Base-by-base conservation (phyloP, 192 early-diverging fungal genomes). In the Podochytrium sp. region DNA sequence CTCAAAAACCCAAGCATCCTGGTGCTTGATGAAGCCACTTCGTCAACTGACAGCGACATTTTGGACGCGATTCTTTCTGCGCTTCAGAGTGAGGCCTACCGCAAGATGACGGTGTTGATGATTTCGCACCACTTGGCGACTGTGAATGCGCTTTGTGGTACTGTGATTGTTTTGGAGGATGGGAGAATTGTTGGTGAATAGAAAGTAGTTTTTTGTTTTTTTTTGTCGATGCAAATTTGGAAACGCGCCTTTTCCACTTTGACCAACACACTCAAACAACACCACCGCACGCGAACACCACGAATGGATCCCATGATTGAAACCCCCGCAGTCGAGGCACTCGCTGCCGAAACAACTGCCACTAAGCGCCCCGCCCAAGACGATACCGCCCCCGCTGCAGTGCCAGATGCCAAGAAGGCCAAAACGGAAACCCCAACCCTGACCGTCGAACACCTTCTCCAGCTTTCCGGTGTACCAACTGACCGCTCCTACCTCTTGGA, bases 101-200 rank as follows among this genome's bases (percentile, higher is more conserved):
- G n/a, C n/a, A n/a, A n/a, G n/a, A n/a, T n/a, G n/a, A 89, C 86
- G 4, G 84, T 87, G 0, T 53, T 89, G 14, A 83, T 82, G 0
- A 83, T 89, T 38, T 84, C 85, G 1, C 86, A 89, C 59, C 66
- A 83, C 25, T 27, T 82, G 14, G 33, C 76, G 23, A 82, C 86
- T 1, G 74, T 86, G 32, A 82, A 78, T 43, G 83, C 79, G 27
- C 85, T 59, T 37, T 84, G 80, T 68, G 83, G 83, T 47, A 49
- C 41, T 1, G 69, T 86, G 33, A 37, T 84, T 20, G 83, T 86
- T 2, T 57, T 84, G 47, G 79, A 82, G 38, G 72, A 77, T 40
- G 85, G 83, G 7, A 51, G 65, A 16, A 43, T 85, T 14, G 74
- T 83, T 12, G 89, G n/a, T n/a, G n/a, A n/a, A n/a, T n/a, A n/a